These are phyloP conservation scores for Bruguiera hainesii DNA, from an alignment of 441 rosid species.

Conservation along the genomic window DNA sequence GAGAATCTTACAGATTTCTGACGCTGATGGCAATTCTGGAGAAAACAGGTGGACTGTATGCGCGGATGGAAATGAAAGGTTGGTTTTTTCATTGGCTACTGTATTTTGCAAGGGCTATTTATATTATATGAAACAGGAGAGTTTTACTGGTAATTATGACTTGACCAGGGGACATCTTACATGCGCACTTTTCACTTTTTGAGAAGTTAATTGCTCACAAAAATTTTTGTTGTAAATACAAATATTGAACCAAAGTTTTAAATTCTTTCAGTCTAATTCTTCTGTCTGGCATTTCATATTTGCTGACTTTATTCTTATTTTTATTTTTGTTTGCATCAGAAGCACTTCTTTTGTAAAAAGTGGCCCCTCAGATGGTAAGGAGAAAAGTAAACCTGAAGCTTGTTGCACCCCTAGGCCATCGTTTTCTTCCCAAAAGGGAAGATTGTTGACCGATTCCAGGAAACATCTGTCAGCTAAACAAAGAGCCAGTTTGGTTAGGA, in stretches of 20 bases:
- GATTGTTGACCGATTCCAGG: constrained; percentile 40
- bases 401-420: constrained; percentile 59
- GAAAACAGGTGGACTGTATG: constrained; percentile 17
- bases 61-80: constrained; percentile 43
- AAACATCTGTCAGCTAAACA: constrained; percentile 63
- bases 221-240: too few relatives aligned
- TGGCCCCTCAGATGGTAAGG: constrained; percentile 28
- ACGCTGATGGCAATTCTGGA: constrained; percentile 16
- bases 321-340: background rate
- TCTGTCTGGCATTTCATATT: too few relatives aligned
- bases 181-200: too few relatives aligned
- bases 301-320: too few relatives aligned
- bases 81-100: constrained; percentile 2
- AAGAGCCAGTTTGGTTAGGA: constrained; percentile 50
- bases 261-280: too few relatives aligned
- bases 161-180: too few relatives aligned
- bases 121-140: background rate
- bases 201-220: too few relatives aligned
- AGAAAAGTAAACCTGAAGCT: constrained; percentile 41
- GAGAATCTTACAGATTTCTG: constrained; percentile 28
- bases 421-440: constrained; percentile 34
- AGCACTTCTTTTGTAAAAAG: constrained; percentile 15
- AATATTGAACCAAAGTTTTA: too few relatives aligned
- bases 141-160: background rate
- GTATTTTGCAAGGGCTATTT: background rate